Conservation (phyloP, 306 rosid genomes). For the Ziziphus jujuba region DNA sequence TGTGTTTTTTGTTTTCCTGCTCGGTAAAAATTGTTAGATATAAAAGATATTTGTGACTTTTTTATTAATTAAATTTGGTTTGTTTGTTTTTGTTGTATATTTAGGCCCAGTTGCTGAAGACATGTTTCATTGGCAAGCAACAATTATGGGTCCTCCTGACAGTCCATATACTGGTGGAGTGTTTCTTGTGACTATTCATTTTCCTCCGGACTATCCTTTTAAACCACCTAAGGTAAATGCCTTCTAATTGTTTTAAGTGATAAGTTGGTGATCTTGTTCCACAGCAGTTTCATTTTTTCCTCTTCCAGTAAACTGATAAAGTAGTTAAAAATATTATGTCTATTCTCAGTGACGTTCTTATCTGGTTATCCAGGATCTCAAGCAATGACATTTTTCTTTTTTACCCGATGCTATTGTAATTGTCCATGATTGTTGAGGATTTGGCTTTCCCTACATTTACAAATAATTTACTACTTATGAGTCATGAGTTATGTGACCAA, state of each 20-base stretch:
- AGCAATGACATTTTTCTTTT: too few relatives aligned
- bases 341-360: not conserved
- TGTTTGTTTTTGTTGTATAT: constrained; percentile 19
- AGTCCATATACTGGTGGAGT: constrained; percentile 70
- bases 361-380: not conserved
- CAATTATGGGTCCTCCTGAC: constrained; percentile 77
- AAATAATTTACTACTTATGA: too few relatives aligned
- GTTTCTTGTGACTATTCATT: constrained; percentile 64
- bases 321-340: not conserved
- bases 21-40: too few relatives aligned
- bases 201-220: constrained; percentile 60
- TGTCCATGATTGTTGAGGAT: too few relatives aligned
- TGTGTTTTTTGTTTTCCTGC: too few relatives aligned
- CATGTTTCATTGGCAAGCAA: constrained; percentile 70
- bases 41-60: not conserved
- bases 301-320: not conserved
- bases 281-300: not conserved
- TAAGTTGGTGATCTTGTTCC: too few relatives aligned
- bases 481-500: too few relatives aligned
- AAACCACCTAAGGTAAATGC: constrained; percentile 58
- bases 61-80: constrained; percentile 14
- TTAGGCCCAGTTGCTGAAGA: constrained; percentile 68
- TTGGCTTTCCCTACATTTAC: too few relatives aligned
- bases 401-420: too few relatives aligned
- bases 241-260: not conserved